These are phyloP conservation scores for Avicennia marina DNA, from an alignment of 257 asterid species.

Conservation along the genomic window DNA sequence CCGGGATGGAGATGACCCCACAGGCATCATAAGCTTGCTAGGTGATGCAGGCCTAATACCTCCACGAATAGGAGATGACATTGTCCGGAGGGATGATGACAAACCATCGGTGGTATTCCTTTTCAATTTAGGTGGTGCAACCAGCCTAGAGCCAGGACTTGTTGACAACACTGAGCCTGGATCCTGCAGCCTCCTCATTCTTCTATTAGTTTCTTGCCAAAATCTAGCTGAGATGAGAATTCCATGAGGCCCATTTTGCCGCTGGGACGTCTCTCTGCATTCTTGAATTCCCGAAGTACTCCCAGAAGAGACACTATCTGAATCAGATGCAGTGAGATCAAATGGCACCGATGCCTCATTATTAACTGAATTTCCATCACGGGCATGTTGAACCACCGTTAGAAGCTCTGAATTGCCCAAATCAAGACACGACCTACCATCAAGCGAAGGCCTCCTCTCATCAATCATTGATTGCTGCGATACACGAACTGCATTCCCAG, in stretches of 20 bases:
- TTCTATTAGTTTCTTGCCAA: slow-evolving; percentile 92
- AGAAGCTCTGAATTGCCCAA: slow-evolving; percentile 49
- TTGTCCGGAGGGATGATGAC: slow-evolving; percentile 57
- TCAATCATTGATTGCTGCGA: slow-evolving; percentile 61
- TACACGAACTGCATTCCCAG: slow-evolving; percentile 43
- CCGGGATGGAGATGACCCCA: slow-evolving; percentile 71
- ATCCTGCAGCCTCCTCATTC: slow-evolving; percentile 85
- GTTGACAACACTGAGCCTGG: slow-evolving; percentile 64
- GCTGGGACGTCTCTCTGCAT: slow-evolving; percentile 23
- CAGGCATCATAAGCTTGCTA: slow-evolving; percentile 45
- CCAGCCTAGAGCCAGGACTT: slow-evolving; percentile 61
- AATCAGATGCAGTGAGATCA: slow-evolving; percentile 75
- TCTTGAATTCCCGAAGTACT: slow-evolving; percentile 85
- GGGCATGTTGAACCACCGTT: slow-evolving; percentile 30
- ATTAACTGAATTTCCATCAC: slow-evolving; percentile 42
- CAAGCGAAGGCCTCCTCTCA: slow-evolving; percentile 68
- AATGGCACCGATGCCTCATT: slow-evolving; percentile 43
- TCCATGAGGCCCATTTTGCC: slow-evolving; percentile 51
- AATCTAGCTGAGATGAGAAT: slow-evolving; percentile 68
- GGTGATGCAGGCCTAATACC: slow-evolving; percentile 72
- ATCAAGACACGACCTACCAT: slow-evolving; percentile 65
- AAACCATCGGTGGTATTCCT: slow-evolving; percentile 51
- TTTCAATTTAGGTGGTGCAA: slow-evolving; percentile 54
- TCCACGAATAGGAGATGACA: slow-evolving; percentile 74
- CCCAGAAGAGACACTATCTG: slow-evolving; percentile 94